Conservation (phyloP, 2,329 filamentous ascomycete genomes). For the Knufia fluminis region DNA sequence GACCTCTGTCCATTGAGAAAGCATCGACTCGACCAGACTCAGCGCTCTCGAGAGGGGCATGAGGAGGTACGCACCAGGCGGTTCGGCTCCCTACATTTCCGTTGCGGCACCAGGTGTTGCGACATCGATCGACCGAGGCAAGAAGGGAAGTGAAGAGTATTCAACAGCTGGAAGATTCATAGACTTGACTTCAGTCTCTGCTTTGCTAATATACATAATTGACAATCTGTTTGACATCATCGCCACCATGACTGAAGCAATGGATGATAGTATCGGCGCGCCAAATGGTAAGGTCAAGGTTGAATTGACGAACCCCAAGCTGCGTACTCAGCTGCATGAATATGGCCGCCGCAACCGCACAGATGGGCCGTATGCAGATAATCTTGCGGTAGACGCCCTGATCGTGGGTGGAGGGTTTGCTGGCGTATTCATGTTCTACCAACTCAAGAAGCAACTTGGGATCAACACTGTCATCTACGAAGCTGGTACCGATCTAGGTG, state of each 20-base stretch:
- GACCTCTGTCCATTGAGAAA: background rate
- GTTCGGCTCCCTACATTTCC: background rate
- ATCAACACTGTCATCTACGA: constrained; percentile 43
- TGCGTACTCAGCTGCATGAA: constrained; percentile 22
- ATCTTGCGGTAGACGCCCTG: constrained; percentile 15
- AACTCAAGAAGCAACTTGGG: constrained; percentile 40
- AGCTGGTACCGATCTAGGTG: constrained; percentile 37
- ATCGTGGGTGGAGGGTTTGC: constrained; percentile 27
- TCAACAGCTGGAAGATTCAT: background rate
- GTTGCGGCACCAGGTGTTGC: background rate
- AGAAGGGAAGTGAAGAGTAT: background rate
- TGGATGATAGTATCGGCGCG: constrained; percentile 9
- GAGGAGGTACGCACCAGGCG: background rate
- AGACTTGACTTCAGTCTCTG: background rate
- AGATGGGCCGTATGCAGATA: constrained; percentile 24
- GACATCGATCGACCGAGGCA: background rate
- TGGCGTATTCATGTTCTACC: constrained; percentile 44
- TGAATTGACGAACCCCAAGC: constrained; percentile 12
- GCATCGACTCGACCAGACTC: background rate
- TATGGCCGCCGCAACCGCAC: constrained; percentile 21
- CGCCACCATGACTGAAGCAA: constrained; percentile 7
- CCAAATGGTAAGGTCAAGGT: background rate
- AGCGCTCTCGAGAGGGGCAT: background rate
- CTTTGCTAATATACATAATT: background rate
- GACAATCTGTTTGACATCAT: background rate